These are phyloP conservation scores for Friedmanniomyces endolithicus DNA, from an alignment of 495 filamentous ascomycete genomes.

Conservation along the genomic window DNA sequence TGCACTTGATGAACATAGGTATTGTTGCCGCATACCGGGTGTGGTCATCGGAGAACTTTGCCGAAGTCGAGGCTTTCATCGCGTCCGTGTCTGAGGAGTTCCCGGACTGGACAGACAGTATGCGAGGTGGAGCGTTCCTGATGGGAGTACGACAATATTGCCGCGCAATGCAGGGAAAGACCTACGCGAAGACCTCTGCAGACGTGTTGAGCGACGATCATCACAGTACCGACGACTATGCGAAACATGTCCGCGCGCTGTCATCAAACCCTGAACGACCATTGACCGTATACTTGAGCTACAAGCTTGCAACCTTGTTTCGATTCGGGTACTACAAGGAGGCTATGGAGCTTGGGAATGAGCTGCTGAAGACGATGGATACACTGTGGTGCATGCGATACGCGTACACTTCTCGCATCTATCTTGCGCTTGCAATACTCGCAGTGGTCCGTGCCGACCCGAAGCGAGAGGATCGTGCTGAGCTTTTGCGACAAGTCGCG, in stretches of 20 bases:
- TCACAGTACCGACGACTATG: constrained; percentile 53
- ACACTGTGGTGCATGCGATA: constrained; percentile 60
- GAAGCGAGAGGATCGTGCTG: constrained; percentile 37
- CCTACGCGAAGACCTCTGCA: constrained; percentile 41
- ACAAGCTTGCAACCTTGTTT: constrained; percentile 60
- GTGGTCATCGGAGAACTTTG: constrained; percentile 61
- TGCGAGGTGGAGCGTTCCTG: constrained; percentile 65
- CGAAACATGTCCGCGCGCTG: constrained; percentile 39
- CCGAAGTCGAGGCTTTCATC: constrained; percentile 62
- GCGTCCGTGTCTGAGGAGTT: constrained; percentile 64
- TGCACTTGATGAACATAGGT: constrained; percentile 62
- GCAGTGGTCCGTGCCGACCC: constrained; percentile 48
- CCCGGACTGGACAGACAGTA: constrained; percentile 58
- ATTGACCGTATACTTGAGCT: constrained; percentile 56
- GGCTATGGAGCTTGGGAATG: constrained; percentile 53
- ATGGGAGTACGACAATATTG: constrained; percentile 59
- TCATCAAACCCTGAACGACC: constrained; percentile 40
- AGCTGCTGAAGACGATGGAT: constrained; percentile 44
- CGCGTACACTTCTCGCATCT: constrained; percentile 51
- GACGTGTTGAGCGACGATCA: constrained; percentile 59
- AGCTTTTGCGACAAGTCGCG: constrained; percentile 43
- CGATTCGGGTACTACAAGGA: constrained; percentile 62
- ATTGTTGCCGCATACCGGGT: constrained; percentile 58
- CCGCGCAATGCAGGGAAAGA: constrained; percentile 76
- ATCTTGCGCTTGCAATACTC: constrained; percentile 54